A percentile compares a stretch with the other conserved stretches of the same genome.
These are phyloP conservation scores for Talaromyces proteolyticus DNA, from an alignment of 495 filamentous ascomycete species.

Conservation along the genomic window DNA sequence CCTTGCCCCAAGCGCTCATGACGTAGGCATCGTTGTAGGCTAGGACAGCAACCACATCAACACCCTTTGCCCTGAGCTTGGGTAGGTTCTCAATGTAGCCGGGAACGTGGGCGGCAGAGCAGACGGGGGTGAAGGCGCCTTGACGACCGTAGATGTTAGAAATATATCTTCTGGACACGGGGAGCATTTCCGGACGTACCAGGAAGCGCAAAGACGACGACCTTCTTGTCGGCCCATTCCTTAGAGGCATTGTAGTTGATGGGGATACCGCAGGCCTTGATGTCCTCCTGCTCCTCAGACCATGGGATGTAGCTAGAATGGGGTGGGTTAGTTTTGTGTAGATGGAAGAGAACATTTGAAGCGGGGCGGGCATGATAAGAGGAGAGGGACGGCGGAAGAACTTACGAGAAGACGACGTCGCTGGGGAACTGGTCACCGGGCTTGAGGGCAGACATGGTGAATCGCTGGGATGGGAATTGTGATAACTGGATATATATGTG, in stretches of 20 bases:
- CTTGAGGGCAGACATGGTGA: constrained; percentile 67
- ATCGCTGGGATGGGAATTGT: too few species aligned
- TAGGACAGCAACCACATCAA: constrained; percentile 79
- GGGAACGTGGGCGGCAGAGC: constrained; percentile 80
- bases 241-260: constrained; percentile 78
- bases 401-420: constrained; percentile 69
- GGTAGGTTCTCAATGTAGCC: constrained; percentile 73
- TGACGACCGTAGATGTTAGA: background rate
- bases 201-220: constrained; percentile 84
- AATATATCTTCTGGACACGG: background rate
- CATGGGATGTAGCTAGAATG: constrained; percentile 62
- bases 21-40: constrained; percentile 89
- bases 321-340: constrained; percentile 11
- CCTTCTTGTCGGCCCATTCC: constrained; percentile 84
- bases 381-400: constrained; percentile 10
- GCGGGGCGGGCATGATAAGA: constrained; percentile 1
- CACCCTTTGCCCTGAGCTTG: constrained; percentile 74
- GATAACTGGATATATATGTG: too few species aligned
- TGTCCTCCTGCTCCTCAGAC: constrained; percentile 52
- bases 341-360: constrained; percentile 7
- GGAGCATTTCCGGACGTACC: constrained; percentile 36
- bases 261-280: constrained; percentile 74
- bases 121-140: constrained; percentile 91
- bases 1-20: constrained; percentile 95
- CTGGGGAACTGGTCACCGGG: constrained; percentile 78